Evolutionary conservation across 2,329 filamentous ascomycete species (phyloP).

Genomic region (Meredithiella fracta): DNA sequence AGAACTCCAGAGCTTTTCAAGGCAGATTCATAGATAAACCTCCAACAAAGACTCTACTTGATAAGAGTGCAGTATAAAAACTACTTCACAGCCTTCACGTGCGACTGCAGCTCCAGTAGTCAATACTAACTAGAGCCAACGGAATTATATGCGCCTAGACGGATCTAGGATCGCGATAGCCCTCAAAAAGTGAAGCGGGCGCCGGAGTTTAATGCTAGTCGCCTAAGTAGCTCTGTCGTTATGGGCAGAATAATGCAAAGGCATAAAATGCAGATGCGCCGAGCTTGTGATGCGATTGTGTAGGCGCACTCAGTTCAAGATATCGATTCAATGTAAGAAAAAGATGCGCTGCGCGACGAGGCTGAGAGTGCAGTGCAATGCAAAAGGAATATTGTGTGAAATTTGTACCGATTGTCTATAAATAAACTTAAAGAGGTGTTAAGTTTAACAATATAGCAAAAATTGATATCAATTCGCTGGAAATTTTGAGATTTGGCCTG

Average conservation of each 20-base stretch:
- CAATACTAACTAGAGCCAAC: not conserved
- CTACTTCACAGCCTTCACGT: no score
- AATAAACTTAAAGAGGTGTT: not conserved
- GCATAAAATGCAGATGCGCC: not conserved
- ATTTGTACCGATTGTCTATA: not conserved
- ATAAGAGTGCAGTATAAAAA: no score
- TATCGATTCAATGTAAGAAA: slow-evolving; percentile 4
- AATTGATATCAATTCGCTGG: not conserved
- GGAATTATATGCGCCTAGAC: not conserved
- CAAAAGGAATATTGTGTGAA: not conserved
- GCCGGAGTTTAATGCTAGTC: not conserved
- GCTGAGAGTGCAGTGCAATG: slow-evolving; percentile 6
- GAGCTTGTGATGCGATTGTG: not conserved
- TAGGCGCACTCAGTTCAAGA: not conserved
- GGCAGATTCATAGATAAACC: not conserved
- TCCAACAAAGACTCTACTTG: not conserved
- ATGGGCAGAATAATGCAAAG: not conserved
- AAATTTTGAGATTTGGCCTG: not conserved
- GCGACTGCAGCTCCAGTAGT: no score
- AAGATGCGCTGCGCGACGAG: slow-evolving; percentile 9
- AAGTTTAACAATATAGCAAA: not conserved
- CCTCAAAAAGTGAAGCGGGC: not conserved
- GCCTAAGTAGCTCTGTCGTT: not conserved
- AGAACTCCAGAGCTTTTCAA: slow-evolving; percentile 3
- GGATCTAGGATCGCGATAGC: not conserved